Conservation (phyloP, 441 rosid genomes). For the Adansonia gregorii region DNA sequence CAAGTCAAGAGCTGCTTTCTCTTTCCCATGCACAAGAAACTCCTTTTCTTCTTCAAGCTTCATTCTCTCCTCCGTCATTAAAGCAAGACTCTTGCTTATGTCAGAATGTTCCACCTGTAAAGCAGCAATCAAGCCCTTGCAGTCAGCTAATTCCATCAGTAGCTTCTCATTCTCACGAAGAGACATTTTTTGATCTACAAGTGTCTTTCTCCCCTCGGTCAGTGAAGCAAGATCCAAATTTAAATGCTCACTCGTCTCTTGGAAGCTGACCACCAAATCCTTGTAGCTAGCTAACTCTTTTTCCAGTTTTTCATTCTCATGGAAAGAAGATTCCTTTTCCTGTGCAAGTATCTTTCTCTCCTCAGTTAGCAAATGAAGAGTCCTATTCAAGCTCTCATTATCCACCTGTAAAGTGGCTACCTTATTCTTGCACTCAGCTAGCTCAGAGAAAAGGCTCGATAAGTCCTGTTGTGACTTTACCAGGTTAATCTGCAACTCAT, state of each 20-base stretch:
- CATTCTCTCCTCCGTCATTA: slow-evolving; percentile 46
- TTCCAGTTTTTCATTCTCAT: slow-evolving; percentile 61
- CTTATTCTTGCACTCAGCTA: slow-evolving; percentile 50
- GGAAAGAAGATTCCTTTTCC: slow-evolving; percentile 45
- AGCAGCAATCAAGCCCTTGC: slow-evolving; percentile 55
- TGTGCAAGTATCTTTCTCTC: slow-evolving; percentile 56
- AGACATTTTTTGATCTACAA: slow-evolving; percentile 51
- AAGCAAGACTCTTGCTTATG: slow-evolving; percentile 49
- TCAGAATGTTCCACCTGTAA: slow-evolving; percentile 58
- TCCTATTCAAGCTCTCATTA: slow-evolving; percentile 56
- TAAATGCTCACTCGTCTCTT: slow-evolving; percentile 61
- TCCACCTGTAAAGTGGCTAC: slow-evolving; percentile 54
- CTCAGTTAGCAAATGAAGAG: slow-evolving; percentile 51
- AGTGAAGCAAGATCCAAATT: slow-evolving; percentile 47
- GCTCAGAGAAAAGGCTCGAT: slow-evolving; percentile 49
- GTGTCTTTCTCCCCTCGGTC: slow-evolving; percentile 55
- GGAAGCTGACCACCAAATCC: slow-evolving; percentile 47
- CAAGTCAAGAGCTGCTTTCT: slow-evolving; percentile 43
- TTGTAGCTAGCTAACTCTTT: slow-evolving; percentile 57
- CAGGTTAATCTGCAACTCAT: slow-evolving; percentile 62
- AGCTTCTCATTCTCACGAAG: slow-evolving; percentile 62
- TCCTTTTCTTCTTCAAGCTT: slow-evolving; percentile 68
- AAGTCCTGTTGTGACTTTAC: slow-evolving; percentile 58
- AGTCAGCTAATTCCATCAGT: slow-evolving; percentile 58
- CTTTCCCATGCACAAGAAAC: slow-evolving; percentile 47